phyloP scores from a whole-genome alignment of 2,329 filamentous ascomycete species.

The Chaetomiaceae sp. region DNA sequence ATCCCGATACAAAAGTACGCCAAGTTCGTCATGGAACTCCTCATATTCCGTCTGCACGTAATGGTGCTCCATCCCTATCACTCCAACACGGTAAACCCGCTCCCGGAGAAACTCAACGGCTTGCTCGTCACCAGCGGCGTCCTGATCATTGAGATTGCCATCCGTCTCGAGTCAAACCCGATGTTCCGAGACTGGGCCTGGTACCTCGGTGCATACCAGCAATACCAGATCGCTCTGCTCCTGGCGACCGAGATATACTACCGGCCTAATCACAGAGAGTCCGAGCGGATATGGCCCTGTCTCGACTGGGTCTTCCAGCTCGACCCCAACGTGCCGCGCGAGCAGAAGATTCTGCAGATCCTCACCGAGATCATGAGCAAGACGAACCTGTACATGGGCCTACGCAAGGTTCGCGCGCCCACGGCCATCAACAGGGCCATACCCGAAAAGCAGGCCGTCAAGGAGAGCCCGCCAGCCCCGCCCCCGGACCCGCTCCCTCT shows the following conservation, averaged over 20 bases:
- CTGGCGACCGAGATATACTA: constrained; percentile 63
- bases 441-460: constrained; percentile 34
- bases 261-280: constrained; percentile 51
- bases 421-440: constrained; percentile 38
- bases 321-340: constrained; percentile 45
- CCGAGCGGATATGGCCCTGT: constrained; percentile 63
- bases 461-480: constrained; percentile 27
- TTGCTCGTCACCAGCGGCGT: constrained; percentile 60
- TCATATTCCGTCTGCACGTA: constrained; percentile 59
- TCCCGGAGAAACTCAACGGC: constrained; percentile 60
- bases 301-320: constrained; percentile 68
- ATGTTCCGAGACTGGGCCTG: constrained; percentile 58
- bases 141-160: constrained; percentile 44
- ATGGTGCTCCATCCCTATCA: constrained; percentile 67
- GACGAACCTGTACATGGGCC: constrained; percentile 52
- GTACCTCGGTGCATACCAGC: constrained; percentile 67
- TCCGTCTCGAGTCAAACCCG: constrained; percentile 41
- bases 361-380: constrained; percentile 59
- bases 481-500: constrained; percentile 17
- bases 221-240: constrained; percentile 66
- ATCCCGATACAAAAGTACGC: constrained; percentile 60
- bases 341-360: constrained; percentile 56
- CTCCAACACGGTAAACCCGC: constrained; percentile 37
- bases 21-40: constrained; percentile 59
- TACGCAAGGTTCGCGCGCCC: constrained; percentile 54